These are phyloP conservation scores for Heterobasidion parviporum DNA, from an alignment of 1,284 basidiomycete species.

Conservation along the genomic window DNA sequence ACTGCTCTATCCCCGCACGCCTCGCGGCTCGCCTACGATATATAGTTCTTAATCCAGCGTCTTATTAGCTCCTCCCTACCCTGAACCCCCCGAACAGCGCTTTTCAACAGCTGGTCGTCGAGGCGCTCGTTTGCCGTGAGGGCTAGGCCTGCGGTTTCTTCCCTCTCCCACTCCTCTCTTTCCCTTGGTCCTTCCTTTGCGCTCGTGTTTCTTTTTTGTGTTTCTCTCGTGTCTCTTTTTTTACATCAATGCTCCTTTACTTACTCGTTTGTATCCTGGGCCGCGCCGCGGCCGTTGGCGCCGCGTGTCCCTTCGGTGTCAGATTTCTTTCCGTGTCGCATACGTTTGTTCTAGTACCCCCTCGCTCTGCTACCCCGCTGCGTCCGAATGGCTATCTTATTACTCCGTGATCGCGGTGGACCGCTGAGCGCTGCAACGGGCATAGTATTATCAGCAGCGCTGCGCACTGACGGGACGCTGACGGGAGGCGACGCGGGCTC, in stretches of 20 bases:
- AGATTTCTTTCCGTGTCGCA: neutral
- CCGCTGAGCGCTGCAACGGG: neutral
- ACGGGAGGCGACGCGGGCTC: no score
- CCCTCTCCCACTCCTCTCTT: neutral
- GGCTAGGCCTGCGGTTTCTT: neutral
- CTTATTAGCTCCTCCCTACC: neutral
- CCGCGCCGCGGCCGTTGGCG: no score
- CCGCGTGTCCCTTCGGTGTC: neutral
- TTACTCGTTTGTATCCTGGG: neutral
- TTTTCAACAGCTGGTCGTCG: neutral
- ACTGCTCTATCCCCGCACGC: no score
- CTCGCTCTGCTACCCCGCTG: neutral
- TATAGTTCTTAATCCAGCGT: neutral
- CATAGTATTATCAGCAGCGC: no score
- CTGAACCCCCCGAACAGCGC: neutral
- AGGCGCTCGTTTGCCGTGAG: neutral
- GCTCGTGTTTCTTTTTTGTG: neutral
- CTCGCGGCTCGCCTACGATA: neutral
- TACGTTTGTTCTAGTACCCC: neutral
- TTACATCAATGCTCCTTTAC: no score
- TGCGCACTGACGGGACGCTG: neutral
- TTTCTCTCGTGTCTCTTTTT: no score
- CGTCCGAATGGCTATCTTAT: neutral
- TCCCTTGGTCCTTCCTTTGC: neutral
- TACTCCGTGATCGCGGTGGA: neutral